Conservation (phyloP, 1,139 yeast species). For the Scheffersomyces cryptocercus region DNA sequence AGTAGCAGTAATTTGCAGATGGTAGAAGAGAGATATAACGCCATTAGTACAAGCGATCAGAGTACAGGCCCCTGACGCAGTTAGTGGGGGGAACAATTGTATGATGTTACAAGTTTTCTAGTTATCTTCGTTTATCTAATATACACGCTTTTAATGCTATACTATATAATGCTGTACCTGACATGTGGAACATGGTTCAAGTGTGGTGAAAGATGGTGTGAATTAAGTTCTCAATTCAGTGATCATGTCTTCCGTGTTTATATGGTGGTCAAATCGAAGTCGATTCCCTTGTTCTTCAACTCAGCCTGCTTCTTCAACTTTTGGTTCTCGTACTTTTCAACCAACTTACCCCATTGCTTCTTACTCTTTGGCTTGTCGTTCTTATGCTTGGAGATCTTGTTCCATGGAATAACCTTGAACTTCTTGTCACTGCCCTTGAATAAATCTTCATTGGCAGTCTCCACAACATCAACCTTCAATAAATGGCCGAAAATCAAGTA, state of each 20-base stretch:
- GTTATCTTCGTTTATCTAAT: no score
- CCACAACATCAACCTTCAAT: slow-evolving; percentile 60
- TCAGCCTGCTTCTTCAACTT: slow-evolving; percentile 46
- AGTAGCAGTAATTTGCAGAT: no score
- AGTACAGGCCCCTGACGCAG: no score
- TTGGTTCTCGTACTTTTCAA: slow-evolving; percentile 43
- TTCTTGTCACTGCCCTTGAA: slow-evolving; percentile 56
- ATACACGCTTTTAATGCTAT: no score
- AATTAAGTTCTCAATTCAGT: no score
- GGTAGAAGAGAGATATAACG: no score
- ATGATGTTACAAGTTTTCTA: no score
- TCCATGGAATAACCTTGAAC: slow-evolving; percentile 66
- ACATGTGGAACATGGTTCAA: no score
- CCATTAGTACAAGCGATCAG: no score
- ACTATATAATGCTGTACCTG: no score
- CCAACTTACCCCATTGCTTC: slow-evolving; percentile 59
- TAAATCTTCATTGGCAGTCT: slow-evolving; percentile 44
- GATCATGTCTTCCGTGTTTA: background rate
- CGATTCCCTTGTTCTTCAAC: slow-evolving; percentile 57
- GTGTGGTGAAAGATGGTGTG: no score
- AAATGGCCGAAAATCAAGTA: slow-evolving; percentile 87
- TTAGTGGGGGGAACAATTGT: no score
- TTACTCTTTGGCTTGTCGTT: slow-evolving; percentile 58
- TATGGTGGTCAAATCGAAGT: slow-evolving; percentile 31
- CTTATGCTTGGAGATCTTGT: slow-evolving; percentile 52